Conservation (phyloP, 2,329 filamentous ascomycete species). For the Penicillium sp. region DNA sequence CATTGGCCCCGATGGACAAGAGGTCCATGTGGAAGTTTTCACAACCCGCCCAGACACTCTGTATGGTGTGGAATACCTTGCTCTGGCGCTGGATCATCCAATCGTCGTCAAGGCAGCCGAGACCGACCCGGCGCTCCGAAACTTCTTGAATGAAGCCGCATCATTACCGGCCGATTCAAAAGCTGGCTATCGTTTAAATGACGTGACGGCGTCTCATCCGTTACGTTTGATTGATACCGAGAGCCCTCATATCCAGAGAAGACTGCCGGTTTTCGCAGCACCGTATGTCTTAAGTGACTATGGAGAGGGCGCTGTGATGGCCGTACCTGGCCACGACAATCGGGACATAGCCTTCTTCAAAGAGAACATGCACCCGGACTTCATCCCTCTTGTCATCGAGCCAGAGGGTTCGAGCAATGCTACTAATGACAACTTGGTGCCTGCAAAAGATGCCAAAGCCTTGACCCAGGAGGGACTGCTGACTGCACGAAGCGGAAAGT, state of each 20-base stretch:
- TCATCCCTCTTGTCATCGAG: constrained; percentile 58
- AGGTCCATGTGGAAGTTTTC: constrained; percentile 61
- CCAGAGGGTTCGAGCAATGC: constrained; percentile 32
- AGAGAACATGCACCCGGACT: constrained; percentile 56
- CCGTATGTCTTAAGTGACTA: constrained; percentile 82
- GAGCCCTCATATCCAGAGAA: constrained; percentile 31
- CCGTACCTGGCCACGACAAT: constrained; percentile 76
- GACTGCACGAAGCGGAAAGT: constrained; percentile 59
- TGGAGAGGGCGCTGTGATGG: constrained; percentile 85
- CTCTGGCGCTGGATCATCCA: constrained; percentile 67
- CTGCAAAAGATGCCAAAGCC: constrained; percentile 45
- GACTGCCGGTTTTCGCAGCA: constrained; percentile 71
- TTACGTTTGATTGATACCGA: constrained; percentile 51
- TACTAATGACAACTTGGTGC: constrained; percentile 13
- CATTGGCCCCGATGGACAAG: constrained; percentile 25
- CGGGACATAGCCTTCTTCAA: constrained; percentile 77
- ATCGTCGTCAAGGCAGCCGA: constrained; percentile 58
- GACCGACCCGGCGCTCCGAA: constrained; percentile 55
- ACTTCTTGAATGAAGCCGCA: constrained; percentile 56
- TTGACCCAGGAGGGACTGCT: constrained; percentile 63
- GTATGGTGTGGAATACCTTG: constrained; percentile 80
- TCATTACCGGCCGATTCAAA: constrained; percentile 53
- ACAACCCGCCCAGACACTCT: constrained; percentile 82
- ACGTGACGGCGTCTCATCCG: constrained; percentile 60
- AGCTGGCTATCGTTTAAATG: constrained; percentile 60